Evolutionary conservation across 345 rosid species (phyloP), one percentile per base, ranked within the genome.

Genomic region (Melaleuca quinquenervia): DNA sequence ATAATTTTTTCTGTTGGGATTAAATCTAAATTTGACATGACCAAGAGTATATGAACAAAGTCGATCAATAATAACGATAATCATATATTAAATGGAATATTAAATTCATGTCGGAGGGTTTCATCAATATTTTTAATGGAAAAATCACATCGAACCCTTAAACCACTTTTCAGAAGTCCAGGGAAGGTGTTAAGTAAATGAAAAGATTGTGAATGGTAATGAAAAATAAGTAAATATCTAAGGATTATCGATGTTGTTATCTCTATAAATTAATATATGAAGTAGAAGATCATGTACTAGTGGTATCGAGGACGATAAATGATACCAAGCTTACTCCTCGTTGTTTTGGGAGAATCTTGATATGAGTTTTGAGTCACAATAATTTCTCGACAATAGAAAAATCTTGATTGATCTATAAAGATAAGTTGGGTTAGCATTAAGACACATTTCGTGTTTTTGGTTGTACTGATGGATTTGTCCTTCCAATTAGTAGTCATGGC

Each of bases 341-440:
- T 6, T 64, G 78, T 27, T 32, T 64, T 1, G 3, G 45, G 18
- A 6, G 4, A 16, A 64, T 18, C 41, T 18, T 18, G 7, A 70
- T 70, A 8, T 24, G 2, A 3, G 48, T 6, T 32, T 32, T 32
- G 26, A 70, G 8, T 32, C 9, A 16, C 1, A 64, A 16, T 32
- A 29, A 64, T 12, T 32, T 64, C 7, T 32, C 2, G 22, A 32
- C 18, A 3, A 14, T 7, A 7, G 1, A 64, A 64, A 7, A 64
- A 64, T 0, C 44, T 64, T n/a, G n/a, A n/a, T n/a, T 41, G 4
- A 41, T 41, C 0, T 3, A 22, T 1, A 32, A 12, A 32, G 22
- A 64, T n/a, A 12, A 32, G 16, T 58, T n/a, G 8, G 32, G 36
- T 58, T 12, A 2, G 32, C 70, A 6, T 3, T n/a, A 58, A 58